Base-by-base conservation (phyloP, 225 moss, liverwort and hornwort species). In the Sphagnum tenellum region DNA sequence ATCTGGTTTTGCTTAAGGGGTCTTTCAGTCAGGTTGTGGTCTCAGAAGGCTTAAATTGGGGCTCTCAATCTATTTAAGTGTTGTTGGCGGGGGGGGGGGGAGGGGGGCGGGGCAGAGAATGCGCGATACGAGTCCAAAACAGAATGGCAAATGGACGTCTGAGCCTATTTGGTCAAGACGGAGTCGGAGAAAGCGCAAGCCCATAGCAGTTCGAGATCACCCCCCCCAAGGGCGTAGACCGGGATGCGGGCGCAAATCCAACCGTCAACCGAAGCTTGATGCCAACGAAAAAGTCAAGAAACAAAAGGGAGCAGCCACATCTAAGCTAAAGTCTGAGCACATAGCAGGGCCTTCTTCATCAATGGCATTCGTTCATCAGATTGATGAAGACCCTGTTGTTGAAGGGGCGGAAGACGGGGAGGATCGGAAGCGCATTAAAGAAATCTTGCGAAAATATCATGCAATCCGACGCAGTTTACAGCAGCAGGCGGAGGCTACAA, bases 201-300 rank as follows among this genome's bases (percentile, higher is more conserved):
- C 61, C 3, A 61, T 61, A 3, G 45, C 61, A 8, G 46, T 61
- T 61, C 61, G 61, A 46, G 61, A 61, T 61, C 47, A 61, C 47
- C 61, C 61, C 46, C 61, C 45, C 29, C 29, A 29, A 47, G 61
- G 61, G 11, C 47, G 61, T 47, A 45, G 61, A 61, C 61, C 61
- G 7, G 60, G 29, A 8, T n/a, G 60, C 4, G 60, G 45, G 45
- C 8, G 3, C 45, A 44, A 60, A 45, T 14, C 3, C n/a, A 60
- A 8, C 9, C 29, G 6, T 8, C 9, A 60, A 14, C 29, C 29
- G 14, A 11, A 45, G 9, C 61, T 10, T 10, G 10, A 8, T 45
- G 61, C 10, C 47, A 10, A 2, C 3, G 11, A 46, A 47, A 61
- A 10, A 12, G 61, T 45, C 61, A 61, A 61, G 29, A 46, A 47